These are phyloP conservation scores for Dipodascus albidus DNA, from an alignment of 805 yeast species.

Conservation along the genomic window DNA sequence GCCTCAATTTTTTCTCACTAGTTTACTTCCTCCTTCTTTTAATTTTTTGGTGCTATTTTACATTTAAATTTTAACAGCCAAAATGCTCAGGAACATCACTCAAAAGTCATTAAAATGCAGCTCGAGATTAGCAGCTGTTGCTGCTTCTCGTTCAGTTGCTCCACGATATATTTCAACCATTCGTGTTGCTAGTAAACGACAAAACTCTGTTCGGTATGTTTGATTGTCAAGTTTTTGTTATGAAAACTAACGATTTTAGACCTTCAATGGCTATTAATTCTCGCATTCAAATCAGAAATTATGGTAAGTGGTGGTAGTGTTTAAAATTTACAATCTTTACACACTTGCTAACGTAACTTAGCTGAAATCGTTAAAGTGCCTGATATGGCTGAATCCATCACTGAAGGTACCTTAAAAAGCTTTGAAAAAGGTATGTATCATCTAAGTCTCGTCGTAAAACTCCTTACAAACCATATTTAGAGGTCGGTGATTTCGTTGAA, in stretches of 20 bases:
- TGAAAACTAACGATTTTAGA: not conserved
- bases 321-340: not conserved
- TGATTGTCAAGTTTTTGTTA: not conserved
- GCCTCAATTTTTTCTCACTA: not conserved
- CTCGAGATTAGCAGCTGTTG: not conserved
- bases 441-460: not conserved
- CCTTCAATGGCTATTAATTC: conserved; percentile 1
- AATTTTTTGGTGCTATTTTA: not conserved
- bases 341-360: conserved; percentile 5
- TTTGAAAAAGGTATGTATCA: conserved; percentile 25
- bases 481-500: conserved; percentile 79
- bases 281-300: conserved; percentile 10
- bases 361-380: conserved; percentile 71
- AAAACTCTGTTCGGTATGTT: not conserved
- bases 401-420: conserved; percentile 84
- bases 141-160: not conserved
- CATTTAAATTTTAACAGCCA: not conserved
- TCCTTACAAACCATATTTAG: too few relatives aligned
- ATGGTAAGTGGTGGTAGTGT: conserved; percentile 7
- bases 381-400: conserved; percentile 96
- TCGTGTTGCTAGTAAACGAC: not conserved
- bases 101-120: not conserved
- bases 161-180: not conserved
- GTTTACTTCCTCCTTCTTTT: not conserved
- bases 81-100: not conserved